Conservation (phyloP, 2,329 filamentous ascomycete genomes). For the Rhytidhysteron rufulum region DNA sequence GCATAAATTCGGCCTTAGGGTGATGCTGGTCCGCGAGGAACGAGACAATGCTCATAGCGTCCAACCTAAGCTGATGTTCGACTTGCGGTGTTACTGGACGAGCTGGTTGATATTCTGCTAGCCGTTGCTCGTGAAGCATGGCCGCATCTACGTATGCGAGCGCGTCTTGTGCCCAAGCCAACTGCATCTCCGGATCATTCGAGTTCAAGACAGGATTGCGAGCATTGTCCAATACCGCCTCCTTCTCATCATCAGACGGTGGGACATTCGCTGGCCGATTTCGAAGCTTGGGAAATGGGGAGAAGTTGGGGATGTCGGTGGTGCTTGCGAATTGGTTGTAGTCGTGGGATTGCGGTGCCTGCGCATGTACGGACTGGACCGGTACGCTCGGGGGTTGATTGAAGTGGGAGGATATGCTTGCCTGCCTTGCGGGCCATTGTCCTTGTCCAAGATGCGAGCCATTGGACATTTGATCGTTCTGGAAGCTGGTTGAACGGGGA, state of each 20-base stretch:
- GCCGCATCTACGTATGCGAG: constrained; percentile 84
- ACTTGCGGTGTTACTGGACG: constrained; percentile 77
- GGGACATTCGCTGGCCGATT: constrained; percentile 82
- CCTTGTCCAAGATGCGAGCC: constrained; percentile 10
- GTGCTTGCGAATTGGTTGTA: constrained; percentile 36
- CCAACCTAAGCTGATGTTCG: constrained; percentile 81
- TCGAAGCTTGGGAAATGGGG: constrained; percentile 82
- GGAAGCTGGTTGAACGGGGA: constrained; percentile 27
- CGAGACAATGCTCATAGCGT: constrained; percentile 86
- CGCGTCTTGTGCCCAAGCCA: constrained; percentile 93
- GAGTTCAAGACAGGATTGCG: constrained; percentile 82
- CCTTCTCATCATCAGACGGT: constrained; percentile 89
- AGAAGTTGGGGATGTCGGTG: constrained; percentile 70
- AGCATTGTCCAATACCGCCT: constrained; percentile 81
- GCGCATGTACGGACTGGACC: constrained; percentile 21
- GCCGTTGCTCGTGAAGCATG: constrained; percentile 69
- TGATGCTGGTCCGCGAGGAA: constrained; percentile 90
- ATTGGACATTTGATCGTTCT: constrained; percentile 16
- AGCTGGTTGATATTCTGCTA: constrained; percentile 54
- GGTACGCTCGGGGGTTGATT: constrained; percentile 34
- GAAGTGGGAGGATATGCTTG: constrained; percentile 35
- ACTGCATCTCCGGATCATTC: constrained; percentile 92
- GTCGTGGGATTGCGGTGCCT: constrained; percentile 25
- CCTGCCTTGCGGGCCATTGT: constrained; percentile 28
- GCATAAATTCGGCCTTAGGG: constrained; percentile 90